These are phyloP conservation scores for Atkinsonella texensis DNA, from an alignment of 2,329 filamentous ascomycete species.

Conservation along the genomic window DNA sequence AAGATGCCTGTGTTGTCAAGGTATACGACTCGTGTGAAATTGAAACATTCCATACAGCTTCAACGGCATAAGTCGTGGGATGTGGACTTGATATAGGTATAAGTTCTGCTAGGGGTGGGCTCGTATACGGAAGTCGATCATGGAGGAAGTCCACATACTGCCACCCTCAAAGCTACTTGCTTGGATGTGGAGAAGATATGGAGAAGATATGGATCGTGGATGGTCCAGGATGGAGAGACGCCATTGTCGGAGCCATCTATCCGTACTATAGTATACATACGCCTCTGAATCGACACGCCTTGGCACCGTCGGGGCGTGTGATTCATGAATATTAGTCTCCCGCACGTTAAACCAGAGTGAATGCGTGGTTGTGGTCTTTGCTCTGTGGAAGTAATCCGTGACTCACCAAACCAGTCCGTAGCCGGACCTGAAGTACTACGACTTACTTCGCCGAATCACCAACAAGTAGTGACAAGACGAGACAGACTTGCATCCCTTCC, in stretches of 20 bases:
- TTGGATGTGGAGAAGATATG: constrained; percentile 9
- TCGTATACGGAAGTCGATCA: constrained; percentile 6
- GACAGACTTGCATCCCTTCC: background rate
- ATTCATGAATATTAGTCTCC: background rate
- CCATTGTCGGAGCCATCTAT: constrained; percentile 3
- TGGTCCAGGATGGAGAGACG: constrained; percentile 5
- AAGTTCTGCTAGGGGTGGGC: background rate
- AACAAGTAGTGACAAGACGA: background rate
- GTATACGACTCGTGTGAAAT: background rate
- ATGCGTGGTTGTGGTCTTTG: background rate
- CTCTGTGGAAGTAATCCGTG: background rate
- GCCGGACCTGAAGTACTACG: too few species aligned
- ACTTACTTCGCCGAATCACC: background rate
- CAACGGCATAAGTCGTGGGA: background rate
- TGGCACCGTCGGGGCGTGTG: constrained; percentile 1
- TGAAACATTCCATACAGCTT: too few species aligned
- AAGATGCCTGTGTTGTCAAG: background rate
- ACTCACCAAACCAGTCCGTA: background rate
- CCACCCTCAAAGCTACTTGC: constrained; percentile 8
- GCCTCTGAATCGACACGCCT: background rate
- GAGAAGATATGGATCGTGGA: constrained; percentile 8
- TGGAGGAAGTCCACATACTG: constrained; percentile 5
- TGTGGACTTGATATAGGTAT: constrained; percentile 6
- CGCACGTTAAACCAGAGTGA: background rate
- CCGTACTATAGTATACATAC: background rate